Evolutionary conservation across 148 eudicot genomes (phyloP), one percentile per base, ranked within the genome.

Genomic region (Fagopyrum esculentum): DNA sequence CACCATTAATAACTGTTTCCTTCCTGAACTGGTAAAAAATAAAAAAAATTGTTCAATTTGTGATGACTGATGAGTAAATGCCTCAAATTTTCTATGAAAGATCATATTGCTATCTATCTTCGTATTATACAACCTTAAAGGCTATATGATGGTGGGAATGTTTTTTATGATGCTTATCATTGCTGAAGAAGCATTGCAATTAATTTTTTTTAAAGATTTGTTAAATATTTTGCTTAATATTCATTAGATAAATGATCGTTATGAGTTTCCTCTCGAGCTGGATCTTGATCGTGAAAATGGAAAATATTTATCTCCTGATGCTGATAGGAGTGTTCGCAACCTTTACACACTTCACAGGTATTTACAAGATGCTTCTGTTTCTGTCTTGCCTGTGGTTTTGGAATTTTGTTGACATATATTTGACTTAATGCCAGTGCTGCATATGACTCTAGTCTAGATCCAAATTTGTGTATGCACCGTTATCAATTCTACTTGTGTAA

Each of bases 271-370:
- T 74, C 82, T 91, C 74, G 84, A 91, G 84, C 97, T 93, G 78
- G 98, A 93, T 83, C 98, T 93, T 71, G 98, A 93, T 76, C 89
- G 90, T 77, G 98, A 93, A 75, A 73, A 93, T 77, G 91, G 97
- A 61, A 93, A 89, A 80, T 93, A 93, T 79, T 79, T 93, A 69
- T 91, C 98, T 75, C 98, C 98, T n/a, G 95, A 93, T 6, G 97
- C 98, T 9, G 91, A 93, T 82, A 87, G 85, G 85, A 88, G 88
- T 71, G 88, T 93, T 44, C 90, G 94, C 48, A 93, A 93, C 78
- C 85, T 89, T 60, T 93, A 93, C 77, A 88, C 93, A 9, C 98
- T 93, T 76, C 98, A 93, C 85, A 93, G 98, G 98, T 91, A 87
- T 66, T 66, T 11, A 61, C 11, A 29, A 29, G 68, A 35, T 35